These are phyloP conservation scores for Dioscorea dumetorum DNA, from an alignment of 106 monocot species.

Conservation along the genomic window DNA sequence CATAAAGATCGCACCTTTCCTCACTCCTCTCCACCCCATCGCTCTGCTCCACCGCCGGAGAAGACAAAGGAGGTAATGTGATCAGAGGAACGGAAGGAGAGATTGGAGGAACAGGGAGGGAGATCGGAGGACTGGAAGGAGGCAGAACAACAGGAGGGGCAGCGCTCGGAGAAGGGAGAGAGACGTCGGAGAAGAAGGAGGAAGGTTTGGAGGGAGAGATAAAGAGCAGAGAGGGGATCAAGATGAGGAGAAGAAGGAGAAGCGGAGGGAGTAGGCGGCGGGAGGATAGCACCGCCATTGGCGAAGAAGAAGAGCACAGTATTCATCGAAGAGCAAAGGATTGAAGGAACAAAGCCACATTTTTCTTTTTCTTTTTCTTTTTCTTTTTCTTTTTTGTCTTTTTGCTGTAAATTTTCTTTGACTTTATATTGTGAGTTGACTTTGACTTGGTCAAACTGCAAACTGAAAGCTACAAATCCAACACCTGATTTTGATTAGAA, in stretches of 20 bases:
- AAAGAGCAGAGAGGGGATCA: constrained; percentile 3
- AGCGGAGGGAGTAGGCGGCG: neutral
- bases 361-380: no score
- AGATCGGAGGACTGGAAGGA: constrained; percentile 3
- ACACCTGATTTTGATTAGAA: no score
- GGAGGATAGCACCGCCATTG: neutral
- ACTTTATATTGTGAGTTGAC: no score
- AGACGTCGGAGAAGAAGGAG: neutral
- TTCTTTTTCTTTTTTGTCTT: no score
- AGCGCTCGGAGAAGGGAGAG: constrained; percentile 8
- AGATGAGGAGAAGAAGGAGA: neutral
- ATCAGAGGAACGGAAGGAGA: constrained; percentile 1
- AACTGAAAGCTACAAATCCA: no score
- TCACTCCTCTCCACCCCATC: neutral
- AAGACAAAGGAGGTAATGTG: neutral
- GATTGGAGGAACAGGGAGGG: neutral
- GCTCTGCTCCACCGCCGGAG: neutral
- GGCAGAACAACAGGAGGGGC: neutral
- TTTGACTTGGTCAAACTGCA: no score
- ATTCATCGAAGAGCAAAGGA: neutral
- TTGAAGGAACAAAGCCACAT: no score
- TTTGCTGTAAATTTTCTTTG: no score
- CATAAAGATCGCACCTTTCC: constrained; percentile 44
- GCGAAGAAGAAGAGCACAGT: neutral
- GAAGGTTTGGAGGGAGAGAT: neutral